Evolutionary conservation across 2,329 filamentous ascomycete species (phyloP).

Genomic region (Aureobasidium sp.): DNA sequence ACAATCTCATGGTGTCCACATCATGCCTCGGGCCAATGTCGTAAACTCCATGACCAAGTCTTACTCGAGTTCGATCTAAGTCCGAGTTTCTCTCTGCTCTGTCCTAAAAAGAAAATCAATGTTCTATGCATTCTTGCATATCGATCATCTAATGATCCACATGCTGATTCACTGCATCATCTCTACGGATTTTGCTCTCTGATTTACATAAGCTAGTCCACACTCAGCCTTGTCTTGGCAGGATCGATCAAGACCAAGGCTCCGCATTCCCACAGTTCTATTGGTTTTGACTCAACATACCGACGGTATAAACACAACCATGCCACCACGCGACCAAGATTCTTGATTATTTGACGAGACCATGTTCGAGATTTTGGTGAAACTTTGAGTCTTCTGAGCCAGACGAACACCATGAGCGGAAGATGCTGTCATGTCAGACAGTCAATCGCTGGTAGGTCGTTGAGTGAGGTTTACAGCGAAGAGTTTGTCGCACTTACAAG

Average conservation of each 20-base stretch:
- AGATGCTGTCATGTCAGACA: neutral
- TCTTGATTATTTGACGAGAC: neutral
- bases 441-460: neutral
- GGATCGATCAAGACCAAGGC: neutral
- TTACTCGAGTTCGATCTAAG: too few relatives aligned
- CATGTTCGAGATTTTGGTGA: neutral
- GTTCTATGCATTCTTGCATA: neutral
- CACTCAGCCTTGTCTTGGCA: neutral
- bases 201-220: neutral
- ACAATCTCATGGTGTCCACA: too few relatives aligned
- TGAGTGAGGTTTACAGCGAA: neutral
- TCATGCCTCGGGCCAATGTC: too few relatives aligned
- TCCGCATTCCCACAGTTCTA: too few relatives aligned
- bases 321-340: too few relatives aligned
- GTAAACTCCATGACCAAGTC: too few relatives aligned
- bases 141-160: too few relatives aligned
- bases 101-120: too few relatives aligned
- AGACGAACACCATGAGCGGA: neutral
- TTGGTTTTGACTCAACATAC: too few relatives aligned
- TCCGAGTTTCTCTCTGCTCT: too few relatives aligned
- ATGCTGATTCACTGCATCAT: too few relatives aligned
- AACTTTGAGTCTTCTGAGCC: neutral
- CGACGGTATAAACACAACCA: too few relatives aligned
- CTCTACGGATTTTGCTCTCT: neutral
- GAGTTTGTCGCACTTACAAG: neutral